Evolutionary conservation across 345 rosid species (phyloP).

Genomic region (Conringia planisiliqua): DNA sequence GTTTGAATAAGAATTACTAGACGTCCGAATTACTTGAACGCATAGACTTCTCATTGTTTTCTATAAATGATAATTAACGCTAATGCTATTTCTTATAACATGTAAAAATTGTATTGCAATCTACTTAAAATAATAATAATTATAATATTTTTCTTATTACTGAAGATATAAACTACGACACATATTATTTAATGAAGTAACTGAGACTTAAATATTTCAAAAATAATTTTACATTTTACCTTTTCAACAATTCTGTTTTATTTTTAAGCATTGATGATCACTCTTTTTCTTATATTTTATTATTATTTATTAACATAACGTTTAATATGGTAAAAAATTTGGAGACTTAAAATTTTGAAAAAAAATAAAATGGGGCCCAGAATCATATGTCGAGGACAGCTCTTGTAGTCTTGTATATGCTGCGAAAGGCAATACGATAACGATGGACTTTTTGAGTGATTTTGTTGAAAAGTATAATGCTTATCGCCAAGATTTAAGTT

Average conservation of each 20-base stretch:
- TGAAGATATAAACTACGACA: not conserved
- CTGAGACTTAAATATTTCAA: too few species aligned
- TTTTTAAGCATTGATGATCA: too few species aligned
- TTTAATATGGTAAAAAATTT: too few species aligned
- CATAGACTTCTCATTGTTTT: not conserved
- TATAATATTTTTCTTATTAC: not conserved
- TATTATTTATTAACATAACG: too few species aligned
- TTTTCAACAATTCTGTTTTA: too few species aligned
- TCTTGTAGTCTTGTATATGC: too few species aligned
- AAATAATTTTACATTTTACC: too few species aligned
- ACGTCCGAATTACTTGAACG: slow-evolving; percentile 8
- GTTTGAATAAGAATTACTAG: not conserved
- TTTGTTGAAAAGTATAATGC: not conserved
- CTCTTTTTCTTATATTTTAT: too few species aligned
- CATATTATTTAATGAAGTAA: too few species aligned
- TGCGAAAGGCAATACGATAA: not conserved
- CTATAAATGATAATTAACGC: not conserved
- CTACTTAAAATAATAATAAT: not conserved
- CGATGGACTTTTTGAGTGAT: not conserved
- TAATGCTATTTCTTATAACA: not conserved
- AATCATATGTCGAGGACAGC: too few species aligned
- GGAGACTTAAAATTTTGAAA: too few species aligned
- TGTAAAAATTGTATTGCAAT: not conserved
- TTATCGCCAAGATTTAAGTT: not conserved
- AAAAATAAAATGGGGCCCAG: too few species aligned